Evolutionary conservation across 768 basidiomycete species (phyloP), one percentile per base, ranked within the genome.

Genomic region (Leccinum longicurvipes): DNA sequence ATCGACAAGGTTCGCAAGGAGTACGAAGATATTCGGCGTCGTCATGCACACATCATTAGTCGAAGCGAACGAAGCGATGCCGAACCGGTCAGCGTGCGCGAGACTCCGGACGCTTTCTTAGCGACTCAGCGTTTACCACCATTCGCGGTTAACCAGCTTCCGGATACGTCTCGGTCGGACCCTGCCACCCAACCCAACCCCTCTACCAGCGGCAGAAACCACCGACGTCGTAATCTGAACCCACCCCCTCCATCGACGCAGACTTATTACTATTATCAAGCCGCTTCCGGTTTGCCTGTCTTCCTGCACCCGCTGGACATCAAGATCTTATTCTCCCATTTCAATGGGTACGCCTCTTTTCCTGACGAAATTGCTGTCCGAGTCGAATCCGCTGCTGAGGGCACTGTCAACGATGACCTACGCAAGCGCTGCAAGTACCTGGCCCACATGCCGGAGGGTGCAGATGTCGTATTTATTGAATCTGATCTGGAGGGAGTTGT

Each of bases 231-330:
- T 55, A 93, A 93, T 67, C 71, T 93, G 61, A 93, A 93, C 63
- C 89, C 91, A 1, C 90, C 89, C 2, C 90, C 91, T 3, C 90
- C 88, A 17, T 89, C 90, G 17, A 89, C 90, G 15, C 88, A 91
- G 10, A 88, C 92, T 9, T 99, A 96, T 74, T 94, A 89, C 68
- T 99, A 89, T 73, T 99, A 98, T 70, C 97, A 98, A 70, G 89
- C 93, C 17, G 85, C 92, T 0, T 90, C 91, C 2, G 97, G 97
- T 12, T 78, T 90, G 54, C 89, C 93, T 10, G 80, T 97, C 62
- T 99, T 91, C 77, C 83, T 99, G 11, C 93, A 97, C 65, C 96
- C 96, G 3, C 81, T 99, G 28, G 96, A 99, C 69, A 98, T 97
- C 73, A 89, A 86, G 73, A 93, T 97, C 58, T 79, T 99, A 24